A percentile compares a stretch with the other conserved stretches of the same genome.
Evolutionary conservation across 108 stramenopile species (phyloP).

Genomic region (Pseudonitzschia multistriata): DNA sequence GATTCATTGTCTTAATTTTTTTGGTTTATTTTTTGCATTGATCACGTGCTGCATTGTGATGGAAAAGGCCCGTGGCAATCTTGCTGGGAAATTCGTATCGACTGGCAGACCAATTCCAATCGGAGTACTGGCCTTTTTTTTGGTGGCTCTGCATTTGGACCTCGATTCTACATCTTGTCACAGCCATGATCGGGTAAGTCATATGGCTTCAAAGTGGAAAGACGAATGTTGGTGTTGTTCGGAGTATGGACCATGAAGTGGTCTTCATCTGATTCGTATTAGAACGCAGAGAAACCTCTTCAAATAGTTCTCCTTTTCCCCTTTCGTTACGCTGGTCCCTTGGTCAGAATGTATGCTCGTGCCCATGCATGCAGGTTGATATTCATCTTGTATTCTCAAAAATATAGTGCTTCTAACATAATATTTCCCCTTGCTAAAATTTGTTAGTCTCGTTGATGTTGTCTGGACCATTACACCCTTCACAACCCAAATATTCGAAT

Average conservation of each 20-base stretch:
- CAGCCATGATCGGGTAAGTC: slow-evolving; percentile 35
- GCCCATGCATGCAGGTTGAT: too few species aligned
- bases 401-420: too few species aligned
- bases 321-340: too few species aligned
- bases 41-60: neutral
- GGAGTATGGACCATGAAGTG: too few species aligned
- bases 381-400: too few species aligned
- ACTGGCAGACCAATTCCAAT: slow-evolving; percentile 41
- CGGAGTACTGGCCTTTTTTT: slow-evolving; percentile 61
- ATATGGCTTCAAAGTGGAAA: neutral
- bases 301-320: too few species aligned
- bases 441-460: slow-evolving; percentile 28
- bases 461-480: slow-evolving; percentile 64
- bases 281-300: too few species aligned
- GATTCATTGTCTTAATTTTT: too few species aligned
- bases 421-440: neutral
- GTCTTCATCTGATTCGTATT: too few species aligned
- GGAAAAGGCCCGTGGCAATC: slow-evolving; percentile 44
- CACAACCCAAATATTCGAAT: slow-evolving; percentile 61
- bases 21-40: neutral
- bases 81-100: slow-evolving; percentile 50
- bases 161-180: slow-evolving; percentile 37
- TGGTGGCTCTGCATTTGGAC: slow-evolving; percentile 63
- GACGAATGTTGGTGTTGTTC: neutral
- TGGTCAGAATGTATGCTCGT: too few species aligned